phyloP scores from a whole-genome alignment of 306 rosid species.

The Hippophae rhamnoides region DNA sequence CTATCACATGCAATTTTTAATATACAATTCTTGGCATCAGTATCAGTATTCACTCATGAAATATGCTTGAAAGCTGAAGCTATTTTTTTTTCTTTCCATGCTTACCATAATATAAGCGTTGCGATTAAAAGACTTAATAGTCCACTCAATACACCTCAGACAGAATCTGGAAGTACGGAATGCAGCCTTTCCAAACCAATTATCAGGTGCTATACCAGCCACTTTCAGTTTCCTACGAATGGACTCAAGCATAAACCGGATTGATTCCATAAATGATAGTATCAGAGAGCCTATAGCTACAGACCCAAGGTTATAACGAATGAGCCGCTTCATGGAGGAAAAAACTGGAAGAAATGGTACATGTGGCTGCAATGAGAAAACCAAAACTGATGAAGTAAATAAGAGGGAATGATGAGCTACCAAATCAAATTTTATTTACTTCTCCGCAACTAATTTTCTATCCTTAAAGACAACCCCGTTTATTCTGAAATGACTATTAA shows the following conservation, averaged over 20 bases:
- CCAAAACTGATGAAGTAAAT: background rate
- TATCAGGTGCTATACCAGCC: conserved; percentile 40
- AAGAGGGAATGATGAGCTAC: background rate
- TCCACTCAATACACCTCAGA: conserved; percentile 77
- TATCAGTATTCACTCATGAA: conserved; percentile 1
- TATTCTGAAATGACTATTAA: too few species aligned
- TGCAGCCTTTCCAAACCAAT: conserved; percentile 56
- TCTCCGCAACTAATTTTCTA: background rate
- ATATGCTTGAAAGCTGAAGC: background rate
- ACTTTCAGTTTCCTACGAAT: conserved; percentile 76
- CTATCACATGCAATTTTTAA: too few species aligned
- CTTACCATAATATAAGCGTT: conserved; percentile 95
- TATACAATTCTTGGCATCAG: too few species aligned
- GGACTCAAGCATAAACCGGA: conserved; percentile 81
- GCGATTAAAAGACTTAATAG: conserved; percentile 80
- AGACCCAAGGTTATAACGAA: conserved; percentile 80
- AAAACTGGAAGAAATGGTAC: conserved; percentile 87
- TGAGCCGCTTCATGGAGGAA: conserved; percentile 76
- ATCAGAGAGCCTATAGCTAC: conserved; percentile 86
- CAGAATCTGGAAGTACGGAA: conserved; percentile 47
- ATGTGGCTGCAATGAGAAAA: conserved; percentile 57
- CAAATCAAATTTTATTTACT: background rate
- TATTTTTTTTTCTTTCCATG: conserved; percentile 1
- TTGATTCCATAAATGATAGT: conserved; percentile 80
- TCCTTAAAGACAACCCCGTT: background rate